Evolutionary conservation across 2,329 filamentous ascomycete genomes (phyloP).

Genomic region (Fusarium sp.): DNA sequence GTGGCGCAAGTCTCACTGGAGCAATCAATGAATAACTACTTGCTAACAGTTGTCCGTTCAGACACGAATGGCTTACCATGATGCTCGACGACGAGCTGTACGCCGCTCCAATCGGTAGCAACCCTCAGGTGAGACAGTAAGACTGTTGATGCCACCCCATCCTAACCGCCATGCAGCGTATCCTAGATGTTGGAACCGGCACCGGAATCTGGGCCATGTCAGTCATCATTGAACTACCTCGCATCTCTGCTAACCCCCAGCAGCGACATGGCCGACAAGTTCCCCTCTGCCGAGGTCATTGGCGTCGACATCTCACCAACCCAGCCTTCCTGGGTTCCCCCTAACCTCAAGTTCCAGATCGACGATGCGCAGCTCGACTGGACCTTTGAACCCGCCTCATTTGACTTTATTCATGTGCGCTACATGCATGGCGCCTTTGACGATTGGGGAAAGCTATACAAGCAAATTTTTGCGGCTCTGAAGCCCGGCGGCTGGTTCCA

Average conservation of each 20-base stretch:
- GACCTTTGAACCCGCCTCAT: conserved; percentile 24
- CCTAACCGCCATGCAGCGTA: conserved; percentile 9
- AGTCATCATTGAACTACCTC: neutral
- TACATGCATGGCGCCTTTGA: conserved; percentile 40
- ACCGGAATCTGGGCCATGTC: conserved; percentile 35
- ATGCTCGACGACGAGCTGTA: conserved; percentile 36
- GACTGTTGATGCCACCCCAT: rapidly evolving
- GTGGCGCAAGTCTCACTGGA: conserved; percentile 12
- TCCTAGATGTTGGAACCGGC: conserved; percentile 25
- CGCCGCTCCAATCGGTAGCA: conserved; percentile 16
- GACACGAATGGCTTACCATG: conserved; percentile 38
- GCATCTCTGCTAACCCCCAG: neutral
- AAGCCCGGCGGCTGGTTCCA: conserved; percentile 41
- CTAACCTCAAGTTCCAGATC: conserved; percentile 29
- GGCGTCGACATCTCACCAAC: conserved; percentile 27
- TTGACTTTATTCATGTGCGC: conserved; percentile 37
- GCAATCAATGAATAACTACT: too few relatives aligned
- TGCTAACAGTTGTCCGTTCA: neutral
- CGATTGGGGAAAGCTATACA: conserved; percentile 29
- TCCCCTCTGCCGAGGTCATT: conserved; percentile 29
- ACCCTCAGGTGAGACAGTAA: conserved; percentile 12
- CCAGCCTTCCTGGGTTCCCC: conserved; percentile 17
- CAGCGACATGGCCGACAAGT: conserved; percentile 34
- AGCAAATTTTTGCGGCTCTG: conserved; percentile 25
- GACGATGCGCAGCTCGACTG: conserved; percentile 28